Conservation (phyloP, 805 yeast genomes). For the Sugiyamaella lignohabitans region DNA sequence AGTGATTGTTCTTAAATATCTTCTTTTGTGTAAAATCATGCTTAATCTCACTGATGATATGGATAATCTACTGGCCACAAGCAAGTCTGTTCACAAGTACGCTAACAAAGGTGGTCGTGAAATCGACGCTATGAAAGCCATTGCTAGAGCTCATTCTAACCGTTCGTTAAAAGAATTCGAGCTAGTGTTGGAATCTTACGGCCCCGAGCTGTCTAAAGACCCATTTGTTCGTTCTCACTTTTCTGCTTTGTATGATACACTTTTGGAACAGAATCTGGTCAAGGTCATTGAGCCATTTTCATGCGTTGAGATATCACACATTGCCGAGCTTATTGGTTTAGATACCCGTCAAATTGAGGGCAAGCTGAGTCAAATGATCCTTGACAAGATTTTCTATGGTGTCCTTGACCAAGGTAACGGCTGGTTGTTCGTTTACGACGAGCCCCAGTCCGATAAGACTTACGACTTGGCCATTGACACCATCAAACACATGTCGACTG, state of each 20-base stretch:
- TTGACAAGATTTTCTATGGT: slow-evolving; percentile 92
- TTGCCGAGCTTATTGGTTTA: slow-evolving; percentile 81
- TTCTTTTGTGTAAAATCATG: slow-evolving; percentile 92
- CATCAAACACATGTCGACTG: slow-evolving; percentile 77
- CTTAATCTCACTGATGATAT: slow-evolving; percentile 80
- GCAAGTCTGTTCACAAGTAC: slow-evolving; percentile 67
- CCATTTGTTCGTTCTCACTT: slow-evolving; percentile 86
- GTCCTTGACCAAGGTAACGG: slow-evolving; percentile 98
- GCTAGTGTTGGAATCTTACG: slow-evolving; percentile 62
- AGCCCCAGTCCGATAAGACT: slow-evolving; percentile 80
- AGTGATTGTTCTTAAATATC: slow-evolving; percentile 77
- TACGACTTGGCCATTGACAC: slow-evolving; percentile 84
- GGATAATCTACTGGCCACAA: slow-evolving; percentile 56
- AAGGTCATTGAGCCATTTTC: slow-evolving; percentile 95
- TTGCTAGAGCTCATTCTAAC: slow-evolving; percentile 81
- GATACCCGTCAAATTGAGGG: slow-evolving; percentile 87
- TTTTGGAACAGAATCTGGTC: slow-evolving; percentile 86
- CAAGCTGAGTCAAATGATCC: slow-evolving; percentile 90
- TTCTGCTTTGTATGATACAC: slow-evolving; percentile 84
- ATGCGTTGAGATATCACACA: slow-evolving; percentile 87
- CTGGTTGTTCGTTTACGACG: slow-evolving; percentile 87
- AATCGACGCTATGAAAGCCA: slow-evolving; percentile 93
- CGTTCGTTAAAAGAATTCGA: slow-evolving; percentile 90
- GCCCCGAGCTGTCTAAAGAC: slow-evolving; percentile 71
- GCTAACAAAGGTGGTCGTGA: slow-evolving; percentile 53